Base-by-base conservation (phyloP, 495 filamentous ascomycete species). In the Elaphomyces granulatus region DNA sequence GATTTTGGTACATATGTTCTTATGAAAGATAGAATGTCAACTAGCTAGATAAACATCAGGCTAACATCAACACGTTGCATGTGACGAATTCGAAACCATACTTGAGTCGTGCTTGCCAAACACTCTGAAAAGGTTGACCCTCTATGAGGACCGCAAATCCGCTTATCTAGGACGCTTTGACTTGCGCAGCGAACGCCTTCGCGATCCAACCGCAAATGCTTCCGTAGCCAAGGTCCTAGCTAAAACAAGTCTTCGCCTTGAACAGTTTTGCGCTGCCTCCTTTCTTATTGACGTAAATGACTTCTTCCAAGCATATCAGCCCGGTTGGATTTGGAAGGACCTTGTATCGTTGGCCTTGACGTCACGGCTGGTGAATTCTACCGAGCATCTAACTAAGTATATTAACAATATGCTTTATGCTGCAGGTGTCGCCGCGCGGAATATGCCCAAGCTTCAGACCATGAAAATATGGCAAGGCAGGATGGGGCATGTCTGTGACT, bases 391-490 rank as follows among this genome's bases (percentile, higher is more conserved):
- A 28, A 36, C 35, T 26, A 36, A n/a, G n/a, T n/a, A 57, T 47
- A 53, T 56, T 36, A 41, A 40, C 31, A 42, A 43, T 20, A 58
- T 58, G 50, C 50, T 60, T 35, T 47, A 41, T 42, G 42, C 48
- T 45, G 54, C 50, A 39, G 54, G 45, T 37, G 52, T 50, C 46
- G 54, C 51, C 42, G 50, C 55, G 35, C 51, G 51, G 37, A 53
- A 51, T 42, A 62, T 59, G 53, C 53, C 53, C 48, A 34, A 48
- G 20, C 48, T 61, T 35, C 45, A 56, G 47, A 62, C 41, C 45
- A 60, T 64, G 58, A 55, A 56, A 35, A 55, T 62, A 45, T 63
- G 59, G 55, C 60, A 58, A 38, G 59, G 55, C 44, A 32, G 44
- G 50, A 49, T 51, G 46, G 53, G 55, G 31, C 45, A 55, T 38